Conservation (phyloP, 139 green algal species). For the Closterium sp. region DNA sequence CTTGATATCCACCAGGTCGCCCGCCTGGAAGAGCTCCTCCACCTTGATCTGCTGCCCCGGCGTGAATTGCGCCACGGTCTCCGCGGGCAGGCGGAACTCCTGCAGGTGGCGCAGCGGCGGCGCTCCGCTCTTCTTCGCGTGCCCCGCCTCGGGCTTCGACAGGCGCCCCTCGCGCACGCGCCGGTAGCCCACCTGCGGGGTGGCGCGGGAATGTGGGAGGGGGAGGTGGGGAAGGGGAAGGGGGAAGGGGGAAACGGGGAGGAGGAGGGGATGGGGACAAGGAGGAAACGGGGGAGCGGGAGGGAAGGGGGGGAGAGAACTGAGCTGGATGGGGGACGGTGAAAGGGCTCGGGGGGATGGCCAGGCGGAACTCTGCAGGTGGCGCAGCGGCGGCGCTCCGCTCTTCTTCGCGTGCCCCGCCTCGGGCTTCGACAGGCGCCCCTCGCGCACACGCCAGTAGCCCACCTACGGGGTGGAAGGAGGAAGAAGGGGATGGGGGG, state of each 20-base stretch:
- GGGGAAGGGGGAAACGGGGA: neutral
- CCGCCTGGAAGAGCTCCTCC: slow-evolving; percentile 87
- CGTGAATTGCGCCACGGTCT: slow-evolving; percentile 56
- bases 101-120: slow-evolving; percentile 77
- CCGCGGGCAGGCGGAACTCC: slow-evolving; percentile 72
- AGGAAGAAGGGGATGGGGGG: too few species aligned
- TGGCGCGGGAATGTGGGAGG: neutral
- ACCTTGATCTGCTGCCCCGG: slow-evolving; percentile 81
- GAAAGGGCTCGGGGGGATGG: neutral
- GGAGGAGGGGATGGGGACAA: neutral
- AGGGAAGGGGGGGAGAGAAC: too few species aligned
- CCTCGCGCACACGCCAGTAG: slow-evolving; percentile 62
- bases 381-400: slow-evolving; percentile 66
- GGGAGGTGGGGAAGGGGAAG: slow-evolving; percentile 82
- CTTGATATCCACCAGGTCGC: slow-evolving; percentile 88
- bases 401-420: slow-evolving; percentile 88
- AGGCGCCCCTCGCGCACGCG: slow-evolving; percentile 74
- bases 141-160: slow-evolving; percentile 88
- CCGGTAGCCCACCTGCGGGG: slow-evolving; percentile 57
- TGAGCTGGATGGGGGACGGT: slow-evolving; percentile 25
- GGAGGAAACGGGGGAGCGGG: neutral
- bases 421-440: slow-evolving; percentile 89
- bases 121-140: slow-evolving; percentile 80
- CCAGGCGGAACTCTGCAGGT: slow-evolving; percentile 81
- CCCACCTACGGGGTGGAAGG: slow-evolving; percentile 55